Percentiles rank a stretch among this genome's conserved stretches.
phyloP scores from a whole-genome alignment of 2,329 filamentous ascomycete species.

The Aphanoascus verrucosus region DNA sequence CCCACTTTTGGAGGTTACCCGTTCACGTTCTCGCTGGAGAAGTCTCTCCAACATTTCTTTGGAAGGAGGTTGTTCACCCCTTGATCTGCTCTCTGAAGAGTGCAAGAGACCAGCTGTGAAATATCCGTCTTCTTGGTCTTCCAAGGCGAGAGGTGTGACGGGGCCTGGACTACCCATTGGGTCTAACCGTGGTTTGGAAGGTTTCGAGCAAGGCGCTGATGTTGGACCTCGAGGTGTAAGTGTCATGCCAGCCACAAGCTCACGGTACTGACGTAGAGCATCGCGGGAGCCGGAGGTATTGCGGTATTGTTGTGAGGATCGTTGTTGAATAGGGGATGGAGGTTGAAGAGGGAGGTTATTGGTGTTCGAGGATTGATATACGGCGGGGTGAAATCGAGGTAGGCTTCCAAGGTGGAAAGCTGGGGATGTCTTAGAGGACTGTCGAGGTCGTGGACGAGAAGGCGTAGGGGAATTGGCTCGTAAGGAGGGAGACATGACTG shows the following conservation, averaged over 20 bases:
- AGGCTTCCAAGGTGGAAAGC: conserved; percentile 30
- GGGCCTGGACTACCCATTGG: conserved; percentile 38
- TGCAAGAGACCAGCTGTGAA: conserved; percentile 25
- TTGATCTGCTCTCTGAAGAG: conserved; percentile 2
- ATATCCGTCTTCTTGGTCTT: conserved; percentile 28
- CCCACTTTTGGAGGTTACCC: conserved; percentile 20
- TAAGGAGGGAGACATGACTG: conserved; percentile 25
- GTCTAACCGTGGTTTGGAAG: conserved; percentile 36
- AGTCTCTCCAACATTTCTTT: conserved; percentile 27
- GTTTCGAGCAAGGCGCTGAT: conserved; percentile 23
- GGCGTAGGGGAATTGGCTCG: conserved; percentile 19
- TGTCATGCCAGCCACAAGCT: conserved; percentile 31
- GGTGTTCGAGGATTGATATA: conserved; percentile 28
- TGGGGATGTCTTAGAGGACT: conserved; percentile 13
- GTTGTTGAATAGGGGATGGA: conserved; percentile 26
- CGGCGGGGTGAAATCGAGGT: conserved; percentile 38
- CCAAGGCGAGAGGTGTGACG: conserved; percentile 37
- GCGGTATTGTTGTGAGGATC: conserved; percentile 17
- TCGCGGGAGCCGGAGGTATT: conserved; percentile 30
- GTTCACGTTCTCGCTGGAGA: conserved; percentile 27
- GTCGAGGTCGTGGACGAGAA: conserved; percentile 10
- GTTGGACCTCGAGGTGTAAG: conserved; percentile 24
- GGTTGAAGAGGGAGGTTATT: conserved; percentile 20
- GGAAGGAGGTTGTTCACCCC: conserved; percentile 15
- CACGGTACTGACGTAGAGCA: conserved; percentile 33